These are phyloP conservation scores for Podaxis pistillaris DNA, from an alignment of 768 basidiomycete genomes.

Conservation along the genomic window DNA sequence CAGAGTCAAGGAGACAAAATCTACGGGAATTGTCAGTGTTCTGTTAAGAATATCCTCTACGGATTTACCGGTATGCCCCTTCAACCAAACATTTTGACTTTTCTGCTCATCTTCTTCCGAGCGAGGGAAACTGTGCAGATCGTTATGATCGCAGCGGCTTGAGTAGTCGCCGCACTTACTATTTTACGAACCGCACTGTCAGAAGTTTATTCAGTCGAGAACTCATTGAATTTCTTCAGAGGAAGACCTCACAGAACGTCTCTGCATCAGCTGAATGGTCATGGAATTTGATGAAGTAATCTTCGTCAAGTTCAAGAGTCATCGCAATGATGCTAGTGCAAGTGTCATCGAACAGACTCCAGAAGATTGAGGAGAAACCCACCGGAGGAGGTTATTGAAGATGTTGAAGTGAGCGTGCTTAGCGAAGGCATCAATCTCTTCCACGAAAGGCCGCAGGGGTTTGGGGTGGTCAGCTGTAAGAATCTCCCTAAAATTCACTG, in stretches of 20 bases:
- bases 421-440: constrained; percentile 34
- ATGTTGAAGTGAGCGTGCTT: constrained; percentile 35
- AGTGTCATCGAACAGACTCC: neutral
- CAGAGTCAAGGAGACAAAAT: constrained; percentile 44
- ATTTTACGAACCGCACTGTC: constrained; percentile 47
- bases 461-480: constrained; percentile 33
- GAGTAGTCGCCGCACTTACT: constrained; percentile 28
- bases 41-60: no score
- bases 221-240: neutral
- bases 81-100: constrained; percentile 46
- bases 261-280: constrained; percentile 27
- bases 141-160: no score
- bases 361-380: neutral
- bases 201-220: constrained; percentile 22
- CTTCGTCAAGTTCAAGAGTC: constrained; percentile 45
- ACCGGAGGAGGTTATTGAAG: constrained; percentile 34
- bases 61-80: constrained; percentile 44
- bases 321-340: constrained; percentile 34
- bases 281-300: constrained; percentile 39
- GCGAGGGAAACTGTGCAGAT: constrained; percentile 35
- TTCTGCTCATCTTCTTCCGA: constrained; percentile 39
- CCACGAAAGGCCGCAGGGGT: constrained; percentile 34
- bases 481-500: constrained; percentile 34
- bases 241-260: constrained; percentile 31
- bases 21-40: constrained; percentile 19